Evolutionary conservation across 306 rosid genomes (phyloP).

Genomic region (Begonia peltatifolia): DNA sequence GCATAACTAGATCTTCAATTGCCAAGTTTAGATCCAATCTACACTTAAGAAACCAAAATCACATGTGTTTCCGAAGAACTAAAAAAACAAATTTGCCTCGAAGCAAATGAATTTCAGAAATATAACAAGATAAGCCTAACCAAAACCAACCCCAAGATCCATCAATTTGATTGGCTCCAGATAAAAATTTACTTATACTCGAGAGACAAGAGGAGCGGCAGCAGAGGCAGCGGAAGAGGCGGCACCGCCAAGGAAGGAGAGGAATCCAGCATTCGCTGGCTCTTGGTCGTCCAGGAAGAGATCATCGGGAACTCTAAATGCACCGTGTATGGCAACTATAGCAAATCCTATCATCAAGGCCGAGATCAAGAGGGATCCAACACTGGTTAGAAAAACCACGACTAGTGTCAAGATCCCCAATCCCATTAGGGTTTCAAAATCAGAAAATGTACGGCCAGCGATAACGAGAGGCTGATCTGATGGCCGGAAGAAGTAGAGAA

Average conservation of each 20-base stretch:
- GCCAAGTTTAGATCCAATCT: conserved; percentile 15
- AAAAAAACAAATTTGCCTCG: conserved; percentile 2
- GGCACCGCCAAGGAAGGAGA: conserved; percentile 82
- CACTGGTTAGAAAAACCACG: conserved; percentile 69
- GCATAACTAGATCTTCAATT: conserved; percentile 3
- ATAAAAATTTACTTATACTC: conserved; percentile 33
- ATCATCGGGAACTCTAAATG: conserved; percentile 83
- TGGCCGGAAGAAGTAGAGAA: conserved; percentile 68
- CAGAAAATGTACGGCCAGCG: conserved; percentile 64
- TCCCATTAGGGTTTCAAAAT: conserved; percentile 60
- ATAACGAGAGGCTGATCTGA: conserved; percentile 77
- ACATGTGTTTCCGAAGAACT: conserved; percentile 1
- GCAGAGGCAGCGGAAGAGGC: conserved; percentile 51
- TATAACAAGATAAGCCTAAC: conserved; percentile 6
- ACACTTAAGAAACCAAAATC: conserved; percentile 5
- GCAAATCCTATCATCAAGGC: conserved; percentile 61
- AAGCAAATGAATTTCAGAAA: conserved; percentile 6
- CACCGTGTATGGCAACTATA: conserved; percentile 62
- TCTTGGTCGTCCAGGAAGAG: conserved; percentile 86
- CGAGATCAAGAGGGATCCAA: conserved; percentile 84
- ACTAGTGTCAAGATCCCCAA: conserved; percentile 46
- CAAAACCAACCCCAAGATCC: conserved; percentile 28
- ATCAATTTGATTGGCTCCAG: conserved; percentile 5
- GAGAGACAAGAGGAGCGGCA: conserved; percentile 39
- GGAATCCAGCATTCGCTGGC: conserved; percentile 52